Evolutionary conservation across 331 rosid genomes (phyloP), one percentile per base, ranked within the genome.

Genomic region (Spiraea crenata): DNA sequence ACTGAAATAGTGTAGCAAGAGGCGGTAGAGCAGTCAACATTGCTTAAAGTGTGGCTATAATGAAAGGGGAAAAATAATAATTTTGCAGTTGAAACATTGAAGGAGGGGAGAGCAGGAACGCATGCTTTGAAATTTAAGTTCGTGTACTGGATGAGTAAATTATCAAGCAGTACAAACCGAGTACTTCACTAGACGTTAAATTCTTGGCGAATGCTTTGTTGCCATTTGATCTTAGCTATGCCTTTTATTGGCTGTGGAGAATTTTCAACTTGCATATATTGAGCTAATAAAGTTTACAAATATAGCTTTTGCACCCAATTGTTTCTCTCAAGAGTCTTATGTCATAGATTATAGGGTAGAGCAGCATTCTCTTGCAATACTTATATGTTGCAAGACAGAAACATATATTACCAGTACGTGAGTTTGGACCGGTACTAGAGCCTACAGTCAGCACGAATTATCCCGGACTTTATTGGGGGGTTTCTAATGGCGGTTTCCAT

Each of bases 151-250:
- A 40, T 9, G 46, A 42, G 45, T 70, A 70, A 70, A 9, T 31
- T 42, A 55, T 44, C 46, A 44, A 15, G 74, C 74, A 15, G 74
- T 40, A 54, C 71, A 48, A 8, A 65, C 69, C 13, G 55, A 64
- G 25, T 14, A 65, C 56, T 45, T 46, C 54, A 17, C 39, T 45
- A 20, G 54, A 46, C 55, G 55, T 42, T 42, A 14, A 20, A 25
- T 56, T 54, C 5, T 0, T 16, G 41, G 65, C 20, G 55, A 56
- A 42, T 42, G 55, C 65, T 14, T 54, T 55, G 41, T 54, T 52
- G 62, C 48, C 31, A 4, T 5, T 57, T 40, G 38, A 39, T 69
- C 13, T 14, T 20, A 60, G 19, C 47, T 12, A 34, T 34, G 70
- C 14, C 65, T 10, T 25, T 48, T 47, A 48, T 65, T 65, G 59